These are phyloP conservation scores for Haplographium delicatum DNA, from an alignment of 495 filamentous ascomycete genomes.

Conservation along the genomic window DNA sequence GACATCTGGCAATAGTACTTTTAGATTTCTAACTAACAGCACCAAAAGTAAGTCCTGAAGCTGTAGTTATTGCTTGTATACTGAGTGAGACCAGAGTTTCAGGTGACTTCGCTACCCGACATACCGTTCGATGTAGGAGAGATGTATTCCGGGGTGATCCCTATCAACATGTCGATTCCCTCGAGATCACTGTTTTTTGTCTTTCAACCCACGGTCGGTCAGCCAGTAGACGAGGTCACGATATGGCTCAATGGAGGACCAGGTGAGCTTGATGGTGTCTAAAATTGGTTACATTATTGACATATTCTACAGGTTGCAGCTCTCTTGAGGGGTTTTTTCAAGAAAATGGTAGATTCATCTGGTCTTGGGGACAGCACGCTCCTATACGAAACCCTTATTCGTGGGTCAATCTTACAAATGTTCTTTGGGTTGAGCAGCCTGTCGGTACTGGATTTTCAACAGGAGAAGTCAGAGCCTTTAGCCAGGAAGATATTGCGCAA, in stretches of 20 bases:
- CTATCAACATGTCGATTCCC: constrained; percentile 44
- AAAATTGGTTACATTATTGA: background rate
- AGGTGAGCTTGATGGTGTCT: constrained; percentile 12
- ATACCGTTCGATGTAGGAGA: constrained; percentile 63
- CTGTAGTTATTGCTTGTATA: background rate
- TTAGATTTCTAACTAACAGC: background rate
- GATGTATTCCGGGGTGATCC: constrained; percentile 57
- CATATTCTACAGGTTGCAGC: constrained; percentile 45
- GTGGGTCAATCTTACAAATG: constrained; percentile 47
- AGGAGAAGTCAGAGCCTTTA: constrained; percentile 47
- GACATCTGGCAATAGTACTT: too few relatives aligned
- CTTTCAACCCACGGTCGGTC: constrained; percentile 51
- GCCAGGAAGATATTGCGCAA: constrained; percentile 49
- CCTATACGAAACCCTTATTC: constrained; percentile 58
- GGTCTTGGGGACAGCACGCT: constrained; percentile 53
- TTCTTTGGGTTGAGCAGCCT: constrained; percentile 41
- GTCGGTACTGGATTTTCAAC: constrained; percentile 53
- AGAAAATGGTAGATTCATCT: constrained; percentile 60
- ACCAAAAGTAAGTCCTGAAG: constrained; percentile 4
- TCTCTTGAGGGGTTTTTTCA: constrained; percentile 63
- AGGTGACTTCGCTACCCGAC: constrained; percentile 57
- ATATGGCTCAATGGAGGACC: constrained; percentile 31
- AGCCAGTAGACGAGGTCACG: constrained; percentile 48
- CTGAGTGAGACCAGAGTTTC: constrained; percentile 6
- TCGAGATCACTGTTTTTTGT: constrained; percentile 53